These are phyloP conservation scores for Dispira simplex DNA, from an alignment of 192 early-diverging fungal species.

Conservation along the genomic window DNA sequence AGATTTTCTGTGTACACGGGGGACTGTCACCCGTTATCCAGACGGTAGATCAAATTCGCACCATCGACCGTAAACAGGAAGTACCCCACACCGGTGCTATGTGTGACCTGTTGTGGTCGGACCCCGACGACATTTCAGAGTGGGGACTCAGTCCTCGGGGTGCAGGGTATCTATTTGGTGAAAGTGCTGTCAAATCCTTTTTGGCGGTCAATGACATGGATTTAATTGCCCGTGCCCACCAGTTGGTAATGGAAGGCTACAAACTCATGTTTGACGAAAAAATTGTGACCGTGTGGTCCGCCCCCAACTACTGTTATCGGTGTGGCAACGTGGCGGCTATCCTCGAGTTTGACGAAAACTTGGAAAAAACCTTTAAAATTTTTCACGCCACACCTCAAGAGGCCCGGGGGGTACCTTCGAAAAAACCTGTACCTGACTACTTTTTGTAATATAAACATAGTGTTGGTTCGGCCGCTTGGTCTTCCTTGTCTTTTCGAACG, in stretches of 20 bases:
- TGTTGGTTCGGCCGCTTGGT: too few species aligned
- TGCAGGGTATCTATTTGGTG: constrained; percentile 97
- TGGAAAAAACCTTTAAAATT: constrained; percentile 78
- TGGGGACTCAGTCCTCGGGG: constrained; percentile 96
- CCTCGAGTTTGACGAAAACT: constrained; percentile 79
- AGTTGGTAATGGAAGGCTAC: constrained; percentile 95
- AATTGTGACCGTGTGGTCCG: constrained; percentile 96
- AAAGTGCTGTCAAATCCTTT: constrained; percentile 66
- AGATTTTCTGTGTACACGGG: constrained; percentile 92
- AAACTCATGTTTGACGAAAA: constrained; percentile 93
- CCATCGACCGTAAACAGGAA: constrained; percentile 90
- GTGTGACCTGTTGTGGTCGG: constrained; percentile 97
- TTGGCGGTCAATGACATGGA: constrained; percentile 71
- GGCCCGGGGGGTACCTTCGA: constrained; percentile 57
- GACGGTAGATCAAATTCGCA: constrained; percentile 90
- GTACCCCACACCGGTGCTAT: constrained; percentile 96
- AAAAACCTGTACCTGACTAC: constrained; percentile 86
- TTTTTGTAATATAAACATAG: constrained; percentile 47
- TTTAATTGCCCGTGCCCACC: constrained; percentile 90
- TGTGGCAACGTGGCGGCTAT: constrained; percentile 98
- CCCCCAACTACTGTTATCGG: constrained; percentile 99
- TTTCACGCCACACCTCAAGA: constrained; percentile 91
- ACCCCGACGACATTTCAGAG: constrained; percentile 78
- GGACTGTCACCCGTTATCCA: constrained; percentile 86
- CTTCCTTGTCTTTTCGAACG: too few species aligned